These are phyloP conservation scores for Colletotrichum eleusines DNA, from an alignment of 2,329 filamentous ascomycete species.

Conservation along the genomic window DNA sequence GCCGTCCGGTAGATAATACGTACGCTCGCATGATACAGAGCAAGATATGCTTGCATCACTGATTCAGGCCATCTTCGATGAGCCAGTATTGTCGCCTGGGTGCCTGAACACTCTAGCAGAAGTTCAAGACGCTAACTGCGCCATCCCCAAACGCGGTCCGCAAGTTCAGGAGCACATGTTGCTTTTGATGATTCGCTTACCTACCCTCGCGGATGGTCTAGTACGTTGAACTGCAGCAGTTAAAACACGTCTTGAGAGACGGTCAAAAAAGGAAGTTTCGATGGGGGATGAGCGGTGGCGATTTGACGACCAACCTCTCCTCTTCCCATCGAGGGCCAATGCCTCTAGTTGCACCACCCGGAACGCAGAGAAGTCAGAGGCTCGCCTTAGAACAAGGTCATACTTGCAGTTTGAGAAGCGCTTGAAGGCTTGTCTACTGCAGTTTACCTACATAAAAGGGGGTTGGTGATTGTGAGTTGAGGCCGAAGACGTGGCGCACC, in stretches of 20 bases:
- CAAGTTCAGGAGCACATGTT: not conserved
- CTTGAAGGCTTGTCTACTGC: not conserved
- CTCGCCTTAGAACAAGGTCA: not conserved
- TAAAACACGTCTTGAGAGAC: conserved; percentile 15
- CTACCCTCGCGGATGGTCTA: conserved; percentile 14
- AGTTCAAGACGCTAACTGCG: not conserved
- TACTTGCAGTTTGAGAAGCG: not conserved
- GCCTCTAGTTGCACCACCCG: not conserved
- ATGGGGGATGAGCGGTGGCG: conserved; percentile 8
- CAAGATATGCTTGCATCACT: not conserved
- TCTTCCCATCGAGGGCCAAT: not conserved
- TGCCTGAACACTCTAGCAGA: conserved; percentile 1
- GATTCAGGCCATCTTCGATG: not conserved
- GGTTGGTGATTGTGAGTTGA: conserved; percentile 9
- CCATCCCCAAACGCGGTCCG: not conserved
- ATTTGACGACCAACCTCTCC: conserved; percentile 10
- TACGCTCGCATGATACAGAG: not conserved
- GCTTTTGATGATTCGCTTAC: conserved; percentile 8
- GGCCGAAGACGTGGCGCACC: conserved; percentile 26
- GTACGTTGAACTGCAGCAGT: conserved; percentile 24
- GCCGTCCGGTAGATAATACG: not conserved
- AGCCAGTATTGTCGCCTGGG: not conserved
- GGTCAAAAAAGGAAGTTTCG: not conserved
- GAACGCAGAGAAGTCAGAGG: not conserved
- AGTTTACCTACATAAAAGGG: not conserved